Base-by-base conservation (phyloP, 768 basidiomycete genomes). In the Calocybe indica region DNA sequence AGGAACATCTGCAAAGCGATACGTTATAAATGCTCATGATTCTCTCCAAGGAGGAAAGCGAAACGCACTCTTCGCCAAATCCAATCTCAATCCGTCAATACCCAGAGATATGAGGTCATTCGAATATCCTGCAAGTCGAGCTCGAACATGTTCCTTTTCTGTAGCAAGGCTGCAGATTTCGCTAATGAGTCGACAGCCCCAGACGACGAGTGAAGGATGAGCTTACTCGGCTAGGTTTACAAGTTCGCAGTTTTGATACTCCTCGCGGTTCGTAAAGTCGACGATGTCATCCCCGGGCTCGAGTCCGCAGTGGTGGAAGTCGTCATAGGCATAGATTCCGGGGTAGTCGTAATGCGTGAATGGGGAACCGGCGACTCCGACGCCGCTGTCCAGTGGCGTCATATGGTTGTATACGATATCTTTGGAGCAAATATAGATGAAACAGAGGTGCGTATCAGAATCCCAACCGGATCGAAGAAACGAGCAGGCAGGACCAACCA, bases 321-420 rank as follows among this genome's bases (percentile, higher is more conserved):
- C 69, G 65, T 74, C 43, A 11, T 7, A 8, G 22, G 7, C 8
- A 45, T 78, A 78, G 13, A 75, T 76, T 0, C 74, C 74, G 11
- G 73, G 72, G 54, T 78, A 78, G 29, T 59, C 52, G 49, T 80
- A 83, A 49, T 81, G 75, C 4, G 76, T 76, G 58, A 74, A 83
- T 0, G 64, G 57, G 36, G 70, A 74, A 6, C 78, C 78, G 1
- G 62, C 78, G 11, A 71, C 66, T 5, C 79, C 79, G 11, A 68
- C 67, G 0, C 79, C 81, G 12, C 69, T 71, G 39, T 74, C 67
- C 2, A 52, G 14, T 0, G 71, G 79, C 3, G 79, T 60, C 83
- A 85, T 85, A 56, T 86, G 84, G 61, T 86, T 85, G 61, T 75
- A 78, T 29, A 86, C 63, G 1, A 78, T 80, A 57, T 79, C 75